Percentiles rank a stretch among this genome's conserved stretches.
Conservation (phyloP, 129 eudicot genomes). For the Tanacetum coccineum region DNA sequence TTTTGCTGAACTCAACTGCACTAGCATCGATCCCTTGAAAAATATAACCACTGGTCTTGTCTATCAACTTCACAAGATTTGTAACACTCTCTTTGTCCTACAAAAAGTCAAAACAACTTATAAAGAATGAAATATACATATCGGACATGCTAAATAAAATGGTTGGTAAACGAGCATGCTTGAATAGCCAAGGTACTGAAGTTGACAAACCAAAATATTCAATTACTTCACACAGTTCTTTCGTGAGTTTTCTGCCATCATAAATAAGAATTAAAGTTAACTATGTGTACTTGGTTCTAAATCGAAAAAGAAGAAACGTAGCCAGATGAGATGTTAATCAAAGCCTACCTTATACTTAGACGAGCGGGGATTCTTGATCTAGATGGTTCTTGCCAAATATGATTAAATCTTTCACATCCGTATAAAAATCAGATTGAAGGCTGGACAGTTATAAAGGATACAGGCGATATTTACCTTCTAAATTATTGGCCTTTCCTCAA, state of each 20-base stretch:
- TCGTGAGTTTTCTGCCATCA: conserved; percentile 74
- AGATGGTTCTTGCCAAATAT: conserved; percentile 62
- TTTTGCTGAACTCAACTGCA: conserved; percentile 86
- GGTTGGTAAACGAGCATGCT: conserved; percentile 27
- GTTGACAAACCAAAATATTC: conserved; percentile 71
- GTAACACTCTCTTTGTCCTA: conserved; percentile 74
- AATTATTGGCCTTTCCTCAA: neutral
- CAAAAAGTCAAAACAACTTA: conserved; percentile 9
- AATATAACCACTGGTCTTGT: conserved; percentile 86
- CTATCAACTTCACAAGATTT: conserved; percentile 79
- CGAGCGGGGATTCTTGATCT: conserved; percentile 81
- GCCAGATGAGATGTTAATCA: neutral
- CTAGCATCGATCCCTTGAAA: conserved; percentile 81
- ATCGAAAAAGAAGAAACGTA: neutral
- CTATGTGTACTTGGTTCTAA: neutral
- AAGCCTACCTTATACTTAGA: conserved; percentile 63
- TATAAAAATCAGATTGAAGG: conserved; percentile 91
- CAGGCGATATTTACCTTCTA: neutral
- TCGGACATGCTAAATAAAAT: neutral
- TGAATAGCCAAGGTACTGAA: conserved; percentile 87
- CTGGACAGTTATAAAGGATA: conserved; percentile 38
- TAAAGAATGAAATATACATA: neutral
- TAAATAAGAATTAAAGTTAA: neutral
- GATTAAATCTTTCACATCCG: conserved; percentile 86
- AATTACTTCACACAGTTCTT: conserved; percentile 88